phyloP scores from a whole-genome alignment of 148 eudicot species.

The Rhododendron kiyosumense region DNA sequence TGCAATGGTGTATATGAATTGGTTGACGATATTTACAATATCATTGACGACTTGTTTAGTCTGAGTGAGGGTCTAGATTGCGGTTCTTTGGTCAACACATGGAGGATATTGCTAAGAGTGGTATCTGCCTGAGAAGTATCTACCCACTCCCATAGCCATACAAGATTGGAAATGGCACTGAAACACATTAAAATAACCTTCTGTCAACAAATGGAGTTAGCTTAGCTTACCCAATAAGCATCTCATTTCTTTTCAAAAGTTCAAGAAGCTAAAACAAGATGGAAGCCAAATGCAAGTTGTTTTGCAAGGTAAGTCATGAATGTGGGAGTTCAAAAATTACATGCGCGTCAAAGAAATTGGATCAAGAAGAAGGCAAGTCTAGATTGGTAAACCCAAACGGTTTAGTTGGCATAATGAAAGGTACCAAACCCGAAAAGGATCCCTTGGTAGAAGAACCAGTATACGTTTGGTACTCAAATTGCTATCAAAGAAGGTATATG shows the following conservation, averaged over 20 bases:
- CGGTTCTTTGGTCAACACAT: slow-evolving; percentile 73
- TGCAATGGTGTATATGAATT: slow-evolving; percentile 62
- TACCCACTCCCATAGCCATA: slow-evolving; percentile 96
- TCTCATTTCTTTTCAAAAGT: background rate
- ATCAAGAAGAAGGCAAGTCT: background rate
- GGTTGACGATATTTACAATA: slow-evolving; percentile 59
- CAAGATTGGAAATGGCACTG: slow-evolving; percentile 85
- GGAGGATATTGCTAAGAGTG: slow-evolving; percentile 90
- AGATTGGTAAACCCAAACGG: background rate
- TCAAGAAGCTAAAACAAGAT: background rate
- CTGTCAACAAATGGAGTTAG: slow-evolving; percentile 6
- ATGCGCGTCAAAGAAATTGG: background rate
- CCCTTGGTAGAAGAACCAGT: background rate
- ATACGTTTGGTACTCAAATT: background rate
- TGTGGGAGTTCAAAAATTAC: background rate
- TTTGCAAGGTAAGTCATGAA: background rate
- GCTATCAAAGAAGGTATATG: background rate
- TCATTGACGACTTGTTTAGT: slow-evolving; percentile 59
- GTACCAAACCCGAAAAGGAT: background rate
- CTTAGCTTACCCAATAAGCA: background rate
- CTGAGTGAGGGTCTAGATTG: slow-evolving; percentile 65
- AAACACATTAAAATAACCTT: slow-evolving; percentile 1
- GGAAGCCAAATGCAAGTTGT: background rate
- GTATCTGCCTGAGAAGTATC: slow-evolving; percentile 90
- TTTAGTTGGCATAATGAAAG: background rate